Conservation (phyloP, 2,329 filamentous ascomycete genomes). For the Zalaria sp. region DNA sequence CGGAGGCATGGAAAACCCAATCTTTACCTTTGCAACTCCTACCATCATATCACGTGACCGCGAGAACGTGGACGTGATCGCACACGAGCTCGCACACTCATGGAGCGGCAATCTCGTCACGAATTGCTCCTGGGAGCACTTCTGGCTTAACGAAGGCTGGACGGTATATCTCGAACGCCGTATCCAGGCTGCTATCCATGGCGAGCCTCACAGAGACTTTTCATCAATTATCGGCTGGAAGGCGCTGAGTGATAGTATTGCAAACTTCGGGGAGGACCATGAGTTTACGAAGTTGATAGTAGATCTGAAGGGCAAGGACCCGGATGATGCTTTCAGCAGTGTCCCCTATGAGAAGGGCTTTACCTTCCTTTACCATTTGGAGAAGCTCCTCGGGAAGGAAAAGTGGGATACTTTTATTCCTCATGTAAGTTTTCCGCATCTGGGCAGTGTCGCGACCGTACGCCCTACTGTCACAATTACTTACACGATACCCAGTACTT, state of each 20-base stretch:
- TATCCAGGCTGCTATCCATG: constrained; percentile 63
- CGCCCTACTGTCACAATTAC: neutral
- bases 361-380: constrained; percentile 82
- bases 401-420: constrained; percentile 93
- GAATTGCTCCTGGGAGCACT: constrained; percentile 70
- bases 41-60: constrained; percentile 73
- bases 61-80: constrained; percentile 92
- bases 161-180: constrained; percentile 88
- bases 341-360: constrained; percentile 96
- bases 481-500: constrained; percentile 48
- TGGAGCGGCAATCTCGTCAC: constrained; percentile 85
- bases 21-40: constrained; percentile 90
- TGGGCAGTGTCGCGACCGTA: constrained; percentile 3
- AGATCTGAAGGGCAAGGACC: constrained; percentile 78
- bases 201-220: constrained; percentile 78
- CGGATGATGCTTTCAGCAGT: constrained; percentile 87
- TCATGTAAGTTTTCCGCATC: constrained; percentile 33
- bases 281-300: constrained; percentile 87
- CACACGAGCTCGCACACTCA: constrained; percentile 62
- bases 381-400: constrained; percentile 69
- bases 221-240: constrained; percentile 96
- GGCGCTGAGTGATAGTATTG: constrained; percentile 64
- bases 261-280: constrained; percentile 66
- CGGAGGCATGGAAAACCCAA: constrained; percentile 62
- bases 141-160: constrained; percentile 66